A percentile compares a stretch with the other conserved stretches of the same genome.
phyloP scores from a whole-genome alignment of 2,329 filamentous ascomycete species.

The Tricladium varicosporioides region DNA sequence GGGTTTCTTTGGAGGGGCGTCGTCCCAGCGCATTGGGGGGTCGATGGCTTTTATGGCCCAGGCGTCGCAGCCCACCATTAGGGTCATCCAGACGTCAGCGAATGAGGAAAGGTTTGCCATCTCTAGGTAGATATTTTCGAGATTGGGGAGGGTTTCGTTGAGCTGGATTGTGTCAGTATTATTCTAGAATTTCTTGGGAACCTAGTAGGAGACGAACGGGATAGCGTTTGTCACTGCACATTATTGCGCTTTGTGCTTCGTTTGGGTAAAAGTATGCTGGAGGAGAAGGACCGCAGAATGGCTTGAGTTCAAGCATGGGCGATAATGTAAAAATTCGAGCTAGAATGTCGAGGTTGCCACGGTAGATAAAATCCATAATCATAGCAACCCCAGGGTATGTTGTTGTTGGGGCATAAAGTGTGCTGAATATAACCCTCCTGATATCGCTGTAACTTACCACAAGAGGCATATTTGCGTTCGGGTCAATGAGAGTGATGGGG shows the following conservation, averaged over 20 bases:
- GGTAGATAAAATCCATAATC: conserved; percentile 25
- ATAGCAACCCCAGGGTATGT: conserved; percentile 26
- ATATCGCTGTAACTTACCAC: conserved; percentile 30
- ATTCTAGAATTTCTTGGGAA: not conserved
- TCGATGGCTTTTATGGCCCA: conserved; percentile 25
- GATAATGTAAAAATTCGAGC: not conserved
- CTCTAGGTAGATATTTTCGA: conserved; percentile 24
- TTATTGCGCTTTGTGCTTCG: conserved; percentile 27
- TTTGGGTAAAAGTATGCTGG: conserved; percentile 15
- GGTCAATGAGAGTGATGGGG: conserved; percentile 27
- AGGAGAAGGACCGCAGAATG: conserved; percentile 13
- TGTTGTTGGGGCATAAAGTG: conserved; percentile 29
- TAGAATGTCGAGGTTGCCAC: conserved; percentile 41
- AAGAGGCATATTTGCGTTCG: conserved; percentile 17
- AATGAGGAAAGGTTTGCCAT: conserved; percentile 23
- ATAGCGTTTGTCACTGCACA: conserved; percentile 32
- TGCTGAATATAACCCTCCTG: conserved; percentile 26
- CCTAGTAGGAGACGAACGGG: conserved; percentile 16
- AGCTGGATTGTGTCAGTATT: conserved; percentile 19
- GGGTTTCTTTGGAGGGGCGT: conserved; percentile 25
- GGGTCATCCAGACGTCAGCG: conserved; percentile 24
- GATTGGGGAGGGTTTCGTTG: conserved; percentile 27
- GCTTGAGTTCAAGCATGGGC: not conserved
- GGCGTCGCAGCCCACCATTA: conserved; percentile 27
- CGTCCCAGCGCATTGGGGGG: conserved; percentile 31